These are phyloP conservation scores for Boechera stricta DNA, from an alignment of 345 rosid genomes.

Conservation along the genomic window DNA sequence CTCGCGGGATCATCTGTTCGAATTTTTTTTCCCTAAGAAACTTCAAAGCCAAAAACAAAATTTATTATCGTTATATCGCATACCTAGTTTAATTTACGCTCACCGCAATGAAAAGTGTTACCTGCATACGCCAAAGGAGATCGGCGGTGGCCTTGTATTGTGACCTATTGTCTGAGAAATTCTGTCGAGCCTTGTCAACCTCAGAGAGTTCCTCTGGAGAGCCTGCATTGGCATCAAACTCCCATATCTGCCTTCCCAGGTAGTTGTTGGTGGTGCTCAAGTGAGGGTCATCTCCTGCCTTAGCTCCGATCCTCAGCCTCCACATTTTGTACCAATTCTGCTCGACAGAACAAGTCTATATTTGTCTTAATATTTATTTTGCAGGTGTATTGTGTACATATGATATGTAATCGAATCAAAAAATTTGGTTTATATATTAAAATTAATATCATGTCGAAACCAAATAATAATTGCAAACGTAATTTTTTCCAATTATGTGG, in stretches of 20 bases:
- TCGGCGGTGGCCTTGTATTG: background rate
- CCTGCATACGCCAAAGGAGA: slow-evolving; percentile 41
- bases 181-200: slow-evolving; percentile 26
- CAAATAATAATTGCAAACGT: too few species aligned
- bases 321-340: slow-evolving; percentile 35
- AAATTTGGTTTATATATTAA: too few species aligned
- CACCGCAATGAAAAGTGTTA: background rate
- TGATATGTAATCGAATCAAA: too few species aligned
- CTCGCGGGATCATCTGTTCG: slow-evolving; percentile 36
- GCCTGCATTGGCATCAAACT: slow-evolving; percentile 44
- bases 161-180: slow-evolving; percentile 5
- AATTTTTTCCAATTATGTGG: too few species aligned
- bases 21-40: slow-evolving; percentile 38
- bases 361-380: too few species aligned
- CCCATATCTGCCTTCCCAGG: slow-evolving; percentile 44
- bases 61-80: background rate
- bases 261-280: slow-evolving; percentile 46
- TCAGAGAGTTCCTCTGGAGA: slow-evolving; percentile 43
- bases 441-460: too few species aligned
- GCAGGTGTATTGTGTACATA: too few species aligned
- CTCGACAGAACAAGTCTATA: background rate
- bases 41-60: background rate
- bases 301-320: slow-evolving; percentile 44
- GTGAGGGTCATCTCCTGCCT: slow-evolving; percentile 42
- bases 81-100: background rate